Percentiles rank a stretch among this genome's conserved stretches.
phyloP scores from a whole-genome alignment of 768 basidiomycete genomes.

The Calocybe gangraenosa region DNA sequence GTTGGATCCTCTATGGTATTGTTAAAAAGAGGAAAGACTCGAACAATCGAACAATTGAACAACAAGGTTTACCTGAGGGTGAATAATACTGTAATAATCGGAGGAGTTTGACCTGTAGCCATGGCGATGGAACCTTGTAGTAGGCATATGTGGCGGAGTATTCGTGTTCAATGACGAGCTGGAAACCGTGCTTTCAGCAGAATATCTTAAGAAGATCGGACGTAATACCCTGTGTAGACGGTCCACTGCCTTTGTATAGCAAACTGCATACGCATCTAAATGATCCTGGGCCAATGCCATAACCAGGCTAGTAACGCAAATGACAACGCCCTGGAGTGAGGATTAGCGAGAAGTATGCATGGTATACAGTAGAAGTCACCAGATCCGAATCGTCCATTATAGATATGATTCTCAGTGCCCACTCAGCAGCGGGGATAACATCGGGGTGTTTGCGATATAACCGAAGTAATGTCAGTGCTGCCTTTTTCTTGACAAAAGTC shows the following conservation, averaged over 20 bases:
- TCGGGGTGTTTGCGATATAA: conserved; percentile 95
- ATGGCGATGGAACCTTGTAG: conserved; percentile 96
- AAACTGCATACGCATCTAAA: conserved; percentile 85
- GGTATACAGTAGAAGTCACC: conserved; percentile 34
- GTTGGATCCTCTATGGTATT: conserved; percentile 69
- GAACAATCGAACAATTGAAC: background rate
- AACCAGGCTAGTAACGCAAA: conserved; percentile 90
- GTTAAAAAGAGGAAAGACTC: conserved; percentile 1
- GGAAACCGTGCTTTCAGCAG: conserved; percentile 3
- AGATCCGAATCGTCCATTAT: conserved; percentile 94
- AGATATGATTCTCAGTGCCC: conserved; percentile 92
- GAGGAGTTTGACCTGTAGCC: conserved; percentile 95
- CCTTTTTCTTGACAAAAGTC: conserved; percentile 97
- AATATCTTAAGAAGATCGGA: background rate
- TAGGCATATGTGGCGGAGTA: conserved; percentile 89
- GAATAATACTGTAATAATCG: conserved; percentile 94
- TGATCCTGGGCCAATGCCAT: conserved; percentile 94
- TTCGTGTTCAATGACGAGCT: conserved; percentile 92
- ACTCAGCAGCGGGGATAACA: conserved; percentile 89
- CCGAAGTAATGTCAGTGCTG: conserved; percentile 87
- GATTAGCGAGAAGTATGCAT: conserved; percentile 6
- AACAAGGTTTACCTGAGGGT: conserved; percentile 66
- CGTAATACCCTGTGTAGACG: conserved; percentile 59
- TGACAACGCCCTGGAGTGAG: conserved; percentile 76
- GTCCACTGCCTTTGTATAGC: conserved; percentile 93